Conservation (phyloP, 208 protist species). For the Trichomonas vaginalis region DNA sequence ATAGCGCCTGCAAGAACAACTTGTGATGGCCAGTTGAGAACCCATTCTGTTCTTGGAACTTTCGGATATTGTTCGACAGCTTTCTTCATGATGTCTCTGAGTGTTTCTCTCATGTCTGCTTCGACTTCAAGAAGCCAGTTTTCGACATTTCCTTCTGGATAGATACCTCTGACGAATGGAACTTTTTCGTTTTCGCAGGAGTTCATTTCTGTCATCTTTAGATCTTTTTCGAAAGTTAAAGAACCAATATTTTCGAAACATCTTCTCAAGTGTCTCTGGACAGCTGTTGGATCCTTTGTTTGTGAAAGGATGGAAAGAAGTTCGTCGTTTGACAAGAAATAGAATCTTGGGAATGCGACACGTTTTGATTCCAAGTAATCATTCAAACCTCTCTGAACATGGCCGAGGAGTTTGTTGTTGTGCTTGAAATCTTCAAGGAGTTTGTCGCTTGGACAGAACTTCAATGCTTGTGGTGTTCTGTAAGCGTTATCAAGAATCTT, state of each 20-base stretch:
- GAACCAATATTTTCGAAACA: slow-evolving; percentile 75
- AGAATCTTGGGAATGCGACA: slow-evolving; percentile 56
- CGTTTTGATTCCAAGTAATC: slow-evolving; percentile 68
- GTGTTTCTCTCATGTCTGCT: slow-evolving; percentile 60
- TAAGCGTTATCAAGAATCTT: slow-evolving; percentile 37
- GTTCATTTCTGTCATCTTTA: slow-evolving; percentile 53
- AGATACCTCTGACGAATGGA: slow-evolving; percentile 21
- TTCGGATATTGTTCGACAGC: slow-evolving; percentile 29
- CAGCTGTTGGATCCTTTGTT: slow-evolving; percentile 73
- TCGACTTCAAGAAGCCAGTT: slow-evolving; percentile 75
- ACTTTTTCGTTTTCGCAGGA: slow-evolving; percentile 39
- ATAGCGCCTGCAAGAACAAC: slow-evolving; percentile 72
- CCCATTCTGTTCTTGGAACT: slow-evolving; percentile 36
- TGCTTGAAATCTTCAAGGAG: slow-evolving; percentile 61
- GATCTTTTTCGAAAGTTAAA: slow-evolving; percentile 51
- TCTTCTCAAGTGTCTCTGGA: slow-evolving; percentile 85
- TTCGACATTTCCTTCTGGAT: slow-evolving; percentile 56
- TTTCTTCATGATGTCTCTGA: slow-evolving; percentile 49
- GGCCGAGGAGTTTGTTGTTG: slow-evolving; percentile 59
- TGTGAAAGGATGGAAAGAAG: slow-evolving; percentile 87
- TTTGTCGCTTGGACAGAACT: slow-evolving; percentile 63
- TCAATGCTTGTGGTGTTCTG: slow-evolving; percentile 53
- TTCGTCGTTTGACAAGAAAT: slow-evolving; percentile 84
- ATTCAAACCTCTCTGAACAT: slow-evolving; percentile 60
- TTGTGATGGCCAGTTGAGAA: slow-evolving; percentile 40